Base-by-base conservation (phyloP, 257 asterid genomes). In the Salvia rosmarinus region DNA sequence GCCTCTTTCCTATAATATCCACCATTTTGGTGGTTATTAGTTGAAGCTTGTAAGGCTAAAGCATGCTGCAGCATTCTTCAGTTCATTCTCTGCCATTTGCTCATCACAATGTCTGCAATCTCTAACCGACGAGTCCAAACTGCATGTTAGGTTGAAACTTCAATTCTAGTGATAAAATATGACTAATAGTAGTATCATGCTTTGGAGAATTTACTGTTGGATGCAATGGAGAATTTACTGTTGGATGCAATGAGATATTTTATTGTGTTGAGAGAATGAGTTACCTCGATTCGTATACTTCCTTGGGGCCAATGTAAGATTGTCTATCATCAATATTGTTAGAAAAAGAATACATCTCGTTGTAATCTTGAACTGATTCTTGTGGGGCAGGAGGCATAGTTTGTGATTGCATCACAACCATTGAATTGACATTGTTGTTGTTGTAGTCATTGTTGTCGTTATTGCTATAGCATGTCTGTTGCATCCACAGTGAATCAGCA, bases 21-120 rank as follows among this genome's bases (percentile, higher is more conserved):
- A 69, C 67, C 30, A 8, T 62, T 44, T 73, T 70, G 59, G 51
- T 44, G 37, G 30, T 79, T 32, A 66, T 75, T 74, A 84, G 67
- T 82, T 87, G 81, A 87, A 81, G 68, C 95, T 89, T 71, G 95
- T 89, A 69, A 91, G 94, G 84, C 86, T 89, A 80, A 91, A 89
- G 75, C 88, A 82, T 63, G 96, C 89, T 49, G 92, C 96, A 55
- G 94, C 96, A 65, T 78, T 89, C 90, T 86, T 91, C 25, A 91
- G 71, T 60, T 91, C 96, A 67, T 89, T 85, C 77, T 84, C 95
- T n/a, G 83, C 90, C 62, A 85, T 87, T 70, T 84, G 87, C 77
- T 89, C 92, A 28, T 81, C 75, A 17, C 84, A 71, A 40, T 86
- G 90, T 72, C 86, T 85, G 2, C 85, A 67, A 68, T 86, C 95